These are phyloP conservation scores for Apiospora kogelbergensis DNA, from an alignment of 2,329 filamentous ascomycete genomes.

Conservation along the genomic window DNA sequence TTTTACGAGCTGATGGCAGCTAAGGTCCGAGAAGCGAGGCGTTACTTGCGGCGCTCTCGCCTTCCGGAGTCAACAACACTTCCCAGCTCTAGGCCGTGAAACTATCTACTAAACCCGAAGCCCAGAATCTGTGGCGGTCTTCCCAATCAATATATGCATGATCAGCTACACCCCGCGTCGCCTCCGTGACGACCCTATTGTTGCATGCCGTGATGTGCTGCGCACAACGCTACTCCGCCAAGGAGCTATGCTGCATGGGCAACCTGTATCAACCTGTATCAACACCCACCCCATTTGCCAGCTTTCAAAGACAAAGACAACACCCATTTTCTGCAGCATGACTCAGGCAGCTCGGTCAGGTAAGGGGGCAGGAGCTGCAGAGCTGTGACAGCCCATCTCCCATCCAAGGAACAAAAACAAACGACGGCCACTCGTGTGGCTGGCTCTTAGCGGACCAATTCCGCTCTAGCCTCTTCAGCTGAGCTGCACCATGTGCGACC, in stretches of 20 bases:
- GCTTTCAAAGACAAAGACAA: neutral
- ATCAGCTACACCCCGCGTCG: neutral
- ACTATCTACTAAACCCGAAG: neutral
- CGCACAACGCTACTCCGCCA: neutral
- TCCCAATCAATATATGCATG: neutral
- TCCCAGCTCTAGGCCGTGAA: neutral
- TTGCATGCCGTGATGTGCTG: neutral
- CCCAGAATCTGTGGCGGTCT: neutral
- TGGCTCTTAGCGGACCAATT: neutral
- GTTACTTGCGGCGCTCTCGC: neutral
- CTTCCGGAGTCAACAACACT: neutral
- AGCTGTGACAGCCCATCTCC: neutral
- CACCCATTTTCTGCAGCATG: neutral
- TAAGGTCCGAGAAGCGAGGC: neutral
- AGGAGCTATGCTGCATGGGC: neutral
- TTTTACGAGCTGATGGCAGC: neutral
- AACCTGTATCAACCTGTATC: neutral
- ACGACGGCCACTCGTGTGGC: neutral
- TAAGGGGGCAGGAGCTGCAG: neutral
- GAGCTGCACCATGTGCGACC: neutral
- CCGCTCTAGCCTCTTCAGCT: slow-evolving; percentile 10
- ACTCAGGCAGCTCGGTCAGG: neutral
- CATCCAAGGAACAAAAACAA: neutral
- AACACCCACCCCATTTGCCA: neutral
- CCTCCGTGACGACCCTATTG: neutral